Evolutionary conservation across 1,284 basidiomycete species (phyloP), one percentile per base, ranked within the genome.

Genomic region (Sanghuangporus baumii): DNA sequence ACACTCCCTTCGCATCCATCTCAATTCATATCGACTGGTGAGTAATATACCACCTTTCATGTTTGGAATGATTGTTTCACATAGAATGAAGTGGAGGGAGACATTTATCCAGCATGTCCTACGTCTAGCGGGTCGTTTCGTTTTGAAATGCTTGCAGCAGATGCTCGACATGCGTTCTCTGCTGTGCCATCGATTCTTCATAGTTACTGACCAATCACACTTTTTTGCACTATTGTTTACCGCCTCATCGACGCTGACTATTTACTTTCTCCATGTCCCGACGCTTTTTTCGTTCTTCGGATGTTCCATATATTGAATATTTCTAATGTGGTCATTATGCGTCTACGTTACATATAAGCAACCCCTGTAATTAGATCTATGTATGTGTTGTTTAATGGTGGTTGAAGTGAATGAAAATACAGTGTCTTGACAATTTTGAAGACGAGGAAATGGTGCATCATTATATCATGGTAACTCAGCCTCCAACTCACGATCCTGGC

Each of bases 121-220:
- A 66, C 66, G 60, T 66, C 61, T 66, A 67, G 70, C 67, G 59
- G 55, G 55, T 56, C 48, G 58, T 57, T 61, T 74, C 74, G 75
- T 76, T 67, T 67, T 77, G 75, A 72, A 66, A 51, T 57, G 59
- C 48, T 63, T 63, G 72, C 71, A 68, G 70, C 60, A 65, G 67
- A 34, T 61, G 66, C 7, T 56, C 68, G 50, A 60, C 57, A 61
- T 71, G 66, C 71, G 74, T 69, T 73, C 71, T 59, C 60, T 62
- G 69, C 65, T 20, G 69, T 65, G 73, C 67, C 55, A n/a, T 65
- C 61, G 64, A 65, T 56, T 55, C 54, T 72, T 72, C 69, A 73
- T 74, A 74, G 72, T 75, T 74, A 73, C 71, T 74, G 73, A 74
- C 52, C 68, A 51, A 37, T 36, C 26, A 11, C 11, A 9, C 43